These are phyloP conservation scores for Artemisia tridentata DNA, from an alignment of 129 eudicot genomes.

Conservation along the genomic window DNA sequence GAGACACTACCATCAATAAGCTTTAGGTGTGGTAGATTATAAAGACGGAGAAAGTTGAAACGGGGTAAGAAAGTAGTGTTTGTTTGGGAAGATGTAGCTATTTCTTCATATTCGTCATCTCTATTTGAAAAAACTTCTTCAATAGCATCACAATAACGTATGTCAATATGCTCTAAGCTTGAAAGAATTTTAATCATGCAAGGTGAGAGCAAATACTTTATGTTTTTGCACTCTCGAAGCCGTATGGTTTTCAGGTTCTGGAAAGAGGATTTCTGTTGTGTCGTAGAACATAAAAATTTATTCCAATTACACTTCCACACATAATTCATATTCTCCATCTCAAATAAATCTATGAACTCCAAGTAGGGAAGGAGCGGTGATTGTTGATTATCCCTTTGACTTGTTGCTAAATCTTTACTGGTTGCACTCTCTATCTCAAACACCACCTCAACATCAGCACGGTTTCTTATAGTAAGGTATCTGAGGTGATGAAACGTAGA, in stretches of 20 bases:
- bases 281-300: too few relatives aligned
- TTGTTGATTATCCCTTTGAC: conserved; percentile 2
- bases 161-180: neutral
- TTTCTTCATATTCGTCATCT: neutral
- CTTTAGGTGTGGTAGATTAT: accelerated
- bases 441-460: conserved; percentile 5
- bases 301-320: conserved; percentile 10
- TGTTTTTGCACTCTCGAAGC: too few relatives aligned
- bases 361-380: neutral
- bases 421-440: neutral
- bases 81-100: neutral
- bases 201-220: too few relatives aligned
- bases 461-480: accelerated
- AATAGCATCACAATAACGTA: accelerated
- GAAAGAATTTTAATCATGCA: neutral
- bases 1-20: too few relatives aligned
- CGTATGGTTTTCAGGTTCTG: too few relatives aligned
- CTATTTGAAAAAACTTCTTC: too few relatives aligned
- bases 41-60: too few relatives aligned
- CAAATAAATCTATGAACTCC: neutral
- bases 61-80: too few relatives aligned
- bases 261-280: too few relatives aligned
- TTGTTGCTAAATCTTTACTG: neutral
- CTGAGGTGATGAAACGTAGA: neutral
- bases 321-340: conserved; percentile 3